Evolutionary conservation across 352 stramenopile species (phyloP).

Genomic region (Globisporangium viniferum): DNA sequence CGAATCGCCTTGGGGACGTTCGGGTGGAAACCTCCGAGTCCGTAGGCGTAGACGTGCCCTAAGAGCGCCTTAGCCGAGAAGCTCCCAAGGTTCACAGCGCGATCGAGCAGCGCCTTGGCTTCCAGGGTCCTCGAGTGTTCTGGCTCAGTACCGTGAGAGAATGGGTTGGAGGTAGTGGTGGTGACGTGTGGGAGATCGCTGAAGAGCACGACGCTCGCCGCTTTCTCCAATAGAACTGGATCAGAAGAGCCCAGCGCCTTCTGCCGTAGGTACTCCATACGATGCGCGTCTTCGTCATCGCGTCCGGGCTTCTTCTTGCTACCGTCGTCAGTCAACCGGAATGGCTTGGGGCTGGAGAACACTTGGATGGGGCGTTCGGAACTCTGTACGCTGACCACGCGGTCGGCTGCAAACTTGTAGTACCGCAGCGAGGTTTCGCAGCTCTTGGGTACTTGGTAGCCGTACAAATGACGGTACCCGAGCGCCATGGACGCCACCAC

Average conservation of each 20-base stretch:
- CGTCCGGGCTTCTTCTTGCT: constrained; percentile 19
- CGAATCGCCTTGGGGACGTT: constrained; percentile 35
- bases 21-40: constrained; percentile 30
- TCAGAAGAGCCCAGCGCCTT: constrained; percentile 29
- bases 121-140: constrained; percentile 25
- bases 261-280: constrained; percentile 51
- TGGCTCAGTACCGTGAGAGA: not conserved
- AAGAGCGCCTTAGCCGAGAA: constrained; percentile 46
- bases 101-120: constrained; percentile 39
- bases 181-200: constrained; percentile 25
- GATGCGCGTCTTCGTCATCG: constrained; percentile 32
- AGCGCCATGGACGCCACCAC: constrained; percentile 57
- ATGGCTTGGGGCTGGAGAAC: constrained; percentile 32
- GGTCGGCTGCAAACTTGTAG: constrained; percentile 74
- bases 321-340: constrained; percentile 34
- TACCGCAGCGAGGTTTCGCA: constrained; percentile 58
- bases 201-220: constrained; percentile 57
- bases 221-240: constrained; percentile 31
- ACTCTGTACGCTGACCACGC: constrained; percentile 32
- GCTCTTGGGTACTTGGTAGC: constrained; percentile 40
- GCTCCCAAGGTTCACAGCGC: constrained; percentile 36
- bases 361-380: constrained; percentile 28
- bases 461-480: constrained; percentile 60
- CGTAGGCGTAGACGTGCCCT: constrained; percentile 62
- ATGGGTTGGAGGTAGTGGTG: not conserved